phyloP scores from a whole-genome alignment of 208 protist genomes.

The Wallacemonas sp. region DNA sequence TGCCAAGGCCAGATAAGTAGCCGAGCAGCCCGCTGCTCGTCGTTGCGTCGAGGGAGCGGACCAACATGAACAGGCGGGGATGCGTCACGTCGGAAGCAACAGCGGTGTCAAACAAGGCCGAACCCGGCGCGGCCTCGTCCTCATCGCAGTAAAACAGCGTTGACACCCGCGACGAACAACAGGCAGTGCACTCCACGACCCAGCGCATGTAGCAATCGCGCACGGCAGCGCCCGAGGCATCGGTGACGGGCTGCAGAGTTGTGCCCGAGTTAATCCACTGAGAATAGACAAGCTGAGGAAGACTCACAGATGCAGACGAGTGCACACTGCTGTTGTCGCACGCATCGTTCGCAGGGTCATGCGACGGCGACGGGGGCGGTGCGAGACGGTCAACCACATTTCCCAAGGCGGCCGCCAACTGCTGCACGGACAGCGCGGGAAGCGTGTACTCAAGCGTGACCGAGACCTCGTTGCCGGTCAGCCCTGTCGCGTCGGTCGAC shows the following conservation, averaged over 20 bases:
- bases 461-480: neutral
- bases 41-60: slow-evolving; percentile 39
- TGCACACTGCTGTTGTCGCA: neutral
- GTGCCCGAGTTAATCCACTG: slow-evolving; percentile 7
- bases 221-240: neutral
- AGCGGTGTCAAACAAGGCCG: too few relatives aligned
- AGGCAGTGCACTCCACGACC: too few relatives aligned
- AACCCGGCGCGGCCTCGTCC: neutral
- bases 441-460: slow-evolving; percentile 20
- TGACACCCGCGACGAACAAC: too few relatives aligned
- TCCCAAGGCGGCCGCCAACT: slow-evolving; percentile 6
- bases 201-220: neutral
- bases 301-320: too few relatives aligned
- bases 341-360: too few relatives aligned
- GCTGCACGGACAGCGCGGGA: neutral
- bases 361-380: too few relatives aligned
- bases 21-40: slow-evolving; percentile 29
- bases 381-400: neutral
- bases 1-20: slow-evolving; percentile 54
- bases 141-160: slow-evolving; percentile 7
- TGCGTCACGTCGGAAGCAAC: too few relatives aligned
- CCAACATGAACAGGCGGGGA: slow-evolving; percentile 17
- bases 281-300: neutral
- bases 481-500: neutral
- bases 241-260: neutral